Base-by-base conservation (phyloP, 129 eudicot species). In the Centella asiatica region DNA sequence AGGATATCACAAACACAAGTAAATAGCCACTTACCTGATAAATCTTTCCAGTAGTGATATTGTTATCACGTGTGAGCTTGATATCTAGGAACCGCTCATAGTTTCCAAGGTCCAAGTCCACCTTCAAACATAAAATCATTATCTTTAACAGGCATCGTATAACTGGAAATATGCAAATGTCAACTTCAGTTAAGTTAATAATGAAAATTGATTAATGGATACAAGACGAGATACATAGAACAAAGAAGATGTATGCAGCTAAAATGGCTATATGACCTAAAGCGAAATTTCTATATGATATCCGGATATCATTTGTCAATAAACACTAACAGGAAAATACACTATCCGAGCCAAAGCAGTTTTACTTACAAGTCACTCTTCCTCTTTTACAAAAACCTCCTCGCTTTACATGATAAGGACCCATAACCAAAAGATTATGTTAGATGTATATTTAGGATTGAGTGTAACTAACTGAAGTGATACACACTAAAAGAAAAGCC, bases 71-170 rank as follows among this genome's bases (percentile, higher is more conserved):
- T 0, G 98, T 92, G 76, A 92, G 64, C 73, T 75, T 84, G 45
- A 87, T 77, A 78, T 87, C 86, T 2, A 92, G 81, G 72, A 92
- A 92, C 33, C 98, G 84, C 75, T 92, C 98, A 71, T 92, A 92
- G 79, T 92, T 92, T 47, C 98, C 98, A 48, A 92, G 98, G 76
- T 92, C 98, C 76, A 92, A 75, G 81, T 92, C 98, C 87, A 87
- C 98, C 98, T 92, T 54, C 67, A 73, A 61, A 77, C 17, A 69
- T 0, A 64, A 60, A 63, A 52, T 42, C 27, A n/a, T 57, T 28
- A 58, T 49, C 40, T 29, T 23, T 56, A 6, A 26, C 31, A 29
- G 29, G 2, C 34, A 53, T 32, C 18, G 1, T 62, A 39, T 33
- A 32, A 8, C 37, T 65, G 48, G 44, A 42, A 61, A 10, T 18